Evolutionary conservation across 2,329 filamentous ascomycete species (phyloP).

Genomic region (Colletotrichum sp.): DNA sequence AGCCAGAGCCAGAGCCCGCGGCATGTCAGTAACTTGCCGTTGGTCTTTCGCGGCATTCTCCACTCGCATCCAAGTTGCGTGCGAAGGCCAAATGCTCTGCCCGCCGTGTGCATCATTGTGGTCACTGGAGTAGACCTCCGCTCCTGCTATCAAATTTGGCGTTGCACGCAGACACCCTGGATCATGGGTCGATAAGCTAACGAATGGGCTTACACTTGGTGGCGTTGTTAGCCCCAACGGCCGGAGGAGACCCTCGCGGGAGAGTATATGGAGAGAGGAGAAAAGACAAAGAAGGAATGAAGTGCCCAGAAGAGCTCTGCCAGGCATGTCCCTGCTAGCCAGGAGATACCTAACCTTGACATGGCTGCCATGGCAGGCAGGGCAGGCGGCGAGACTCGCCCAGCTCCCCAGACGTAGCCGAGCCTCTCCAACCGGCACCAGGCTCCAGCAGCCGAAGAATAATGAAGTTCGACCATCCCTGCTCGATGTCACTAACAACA

Average conservation of each 20-base stretch:
- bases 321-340: background rate
- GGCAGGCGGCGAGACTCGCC: background rate
- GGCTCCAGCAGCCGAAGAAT: background rate
- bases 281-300: background rate
- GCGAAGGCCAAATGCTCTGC: background rate
- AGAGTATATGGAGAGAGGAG: background rate
- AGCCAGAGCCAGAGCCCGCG: background rate
- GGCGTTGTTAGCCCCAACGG: conserved; percentile 12
- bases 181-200: conserved; percentile 6
- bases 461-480: background rate
- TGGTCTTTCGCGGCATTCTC: background rate
- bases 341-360: background rate
- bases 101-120: background rate
- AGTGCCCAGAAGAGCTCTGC: background rate
- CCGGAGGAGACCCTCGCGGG: background rate
- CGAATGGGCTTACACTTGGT: background rate
- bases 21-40: conserved; percentile 8
- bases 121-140: background rate
- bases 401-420: background rate
- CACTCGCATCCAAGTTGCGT: background rate
- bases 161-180: conserved; percentile 17
- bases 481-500: background rate
- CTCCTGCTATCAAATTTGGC: conserved; percentile 3
- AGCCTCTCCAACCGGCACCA: background rate
- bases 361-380: background rate